Evolutionary conservation across 176 grass and related monocot genomes (phyloP).

Genomic region (Phoenix dactylifera): DNA sequence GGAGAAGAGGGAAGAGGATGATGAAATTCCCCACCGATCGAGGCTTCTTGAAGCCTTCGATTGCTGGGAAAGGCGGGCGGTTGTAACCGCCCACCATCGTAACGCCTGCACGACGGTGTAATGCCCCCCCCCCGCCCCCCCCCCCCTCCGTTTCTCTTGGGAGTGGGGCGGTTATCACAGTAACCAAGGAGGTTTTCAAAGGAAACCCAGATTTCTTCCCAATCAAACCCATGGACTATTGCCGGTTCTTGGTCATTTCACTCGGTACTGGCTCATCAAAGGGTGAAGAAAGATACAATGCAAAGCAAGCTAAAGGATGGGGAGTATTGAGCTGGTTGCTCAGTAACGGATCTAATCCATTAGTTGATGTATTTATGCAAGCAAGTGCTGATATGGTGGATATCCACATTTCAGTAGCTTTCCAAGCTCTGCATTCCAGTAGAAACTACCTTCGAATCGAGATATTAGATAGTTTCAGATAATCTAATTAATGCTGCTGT

Average conservation of each 20-base stretch:
- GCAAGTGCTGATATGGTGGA: slow-evolving; percentile 83
- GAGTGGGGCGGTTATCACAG: no score
- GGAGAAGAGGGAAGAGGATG: no score
- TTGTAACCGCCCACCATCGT: no score
- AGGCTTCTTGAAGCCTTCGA: no score
- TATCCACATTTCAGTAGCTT: slow-evolving; percentile 64
- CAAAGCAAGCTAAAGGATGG: slow-evolving; percentile 53
- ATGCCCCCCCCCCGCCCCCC: no score
- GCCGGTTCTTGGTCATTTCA: slow-evolving; percentile 63
- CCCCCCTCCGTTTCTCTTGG: no score
- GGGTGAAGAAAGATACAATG: slow-evolving; percentile 32
- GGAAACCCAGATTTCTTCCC: slow-evolving; percentile 8
- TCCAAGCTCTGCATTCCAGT: slow-evolving; percentile 59
- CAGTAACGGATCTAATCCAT: slow-evolving; percentile 54
- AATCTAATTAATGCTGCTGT: no score
- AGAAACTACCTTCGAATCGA: slow-evolving; percentile 84
- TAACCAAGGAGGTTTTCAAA: no score
- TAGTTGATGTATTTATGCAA: slow-evolving; percentile 75
- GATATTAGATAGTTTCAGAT: slow-evolving; percentile 12
- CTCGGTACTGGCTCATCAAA: slow-evolving; percentile 66
- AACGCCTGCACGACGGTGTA: no score
- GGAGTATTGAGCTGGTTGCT: slow-evolving; percentile 64
- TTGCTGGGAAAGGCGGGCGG: no score
- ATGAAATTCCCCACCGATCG: no score
- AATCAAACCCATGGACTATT: slow-evolving; percentile 61